These are phyloP conservation scores for Fusarium haematococcum DNA, from an alignment of 2,329 filamentous ascomycete species.

Conservation along the genomic window DNA sequence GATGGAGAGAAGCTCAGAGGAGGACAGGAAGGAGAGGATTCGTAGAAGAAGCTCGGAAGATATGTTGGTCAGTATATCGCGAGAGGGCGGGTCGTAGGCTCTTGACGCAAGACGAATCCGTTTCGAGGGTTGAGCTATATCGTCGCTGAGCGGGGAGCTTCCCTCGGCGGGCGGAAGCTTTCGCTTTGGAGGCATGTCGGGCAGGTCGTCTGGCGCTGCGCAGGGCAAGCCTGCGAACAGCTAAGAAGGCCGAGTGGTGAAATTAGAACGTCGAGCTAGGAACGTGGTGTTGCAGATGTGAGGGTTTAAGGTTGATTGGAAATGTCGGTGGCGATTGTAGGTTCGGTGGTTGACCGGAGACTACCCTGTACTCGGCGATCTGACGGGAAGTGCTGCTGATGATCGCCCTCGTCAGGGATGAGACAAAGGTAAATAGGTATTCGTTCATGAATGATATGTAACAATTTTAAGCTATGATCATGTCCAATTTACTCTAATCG, in stretches of 20 bases:
- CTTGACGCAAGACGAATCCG: slow-evolving; percentile 33
- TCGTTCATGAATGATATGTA: background rate
- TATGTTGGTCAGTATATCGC: slow-evolving; percentile 76
- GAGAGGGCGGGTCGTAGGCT: slow-evolving; percentile 23
- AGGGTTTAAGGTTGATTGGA: slow-evolving; percentile 8
- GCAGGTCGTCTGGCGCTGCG: background rate
- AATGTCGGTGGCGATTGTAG: slow-evolving; percentile 43
- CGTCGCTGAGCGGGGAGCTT: slow-evolving; percentile 11
- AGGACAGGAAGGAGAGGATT: slow-evolving; percentile 81
- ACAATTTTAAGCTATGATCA: background rate
- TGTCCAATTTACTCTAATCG: slow-evolving; percentile 3
- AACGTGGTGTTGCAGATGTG: slow-evolving; percentile 2
- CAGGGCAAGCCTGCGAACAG: slow-evolving; percentile 27
- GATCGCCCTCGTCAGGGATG: background rate
- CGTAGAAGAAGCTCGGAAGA: slow-evolving; percentile 91
- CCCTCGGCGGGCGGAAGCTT: slow-evolving; percentile 27
- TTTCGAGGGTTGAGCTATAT: slow-evolving; percentile 34
- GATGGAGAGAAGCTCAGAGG: slow-evolving; percentile 73
- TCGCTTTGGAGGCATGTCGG: slow-evolving; percentile 43
- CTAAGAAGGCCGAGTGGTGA: background rate
- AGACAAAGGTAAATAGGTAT: too few species aligned
- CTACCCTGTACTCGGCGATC: slow-evolving; percentile 34
- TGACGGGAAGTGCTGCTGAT: background rate
- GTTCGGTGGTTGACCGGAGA: slow-evolving; percentile 16
- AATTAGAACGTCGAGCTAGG: background rate